Evolutionary conservation across 1,284 basidiomycete species (phyloP).

Genomic region (Irpex sp.): DNA sequence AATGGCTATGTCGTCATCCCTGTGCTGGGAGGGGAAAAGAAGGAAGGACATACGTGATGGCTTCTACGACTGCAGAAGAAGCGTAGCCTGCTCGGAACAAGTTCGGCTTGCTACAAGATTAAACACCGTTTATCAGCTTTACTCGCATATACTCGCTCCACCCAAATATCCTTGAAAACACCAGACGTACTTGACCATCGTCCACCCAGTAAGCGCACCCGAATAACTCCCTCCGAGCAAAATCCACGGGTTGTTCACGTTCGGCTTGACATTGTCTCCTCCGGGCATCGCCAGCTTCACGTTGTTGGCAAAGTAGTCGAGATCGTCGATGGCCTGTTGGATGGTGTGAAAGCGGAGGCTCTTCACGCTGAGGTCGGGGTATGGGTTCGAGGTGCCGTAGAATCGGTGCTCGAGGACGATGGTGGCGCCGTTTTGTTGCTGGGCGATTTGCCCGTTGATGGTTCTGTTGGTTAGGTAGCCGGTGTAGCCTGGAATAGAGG

Average conservation of each 20-base stretch:
- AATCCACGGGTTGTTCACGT: constrained; percentile 70
- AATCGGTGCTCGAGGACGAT: constrained; percentile 70
- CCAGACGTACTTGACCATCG: constrained; percentile 70
- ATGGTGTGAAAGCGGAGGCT: constrained; percentile 71
- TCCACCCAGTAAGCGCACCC: constrained; percentile 77
- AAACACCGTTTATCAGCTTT: constrained; percentile 3
- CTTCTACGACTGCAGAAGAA: constrained; percentile 79
- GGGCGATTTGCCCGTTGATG: constrained; percentile 72
- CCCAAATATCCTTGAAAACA: not conserved
- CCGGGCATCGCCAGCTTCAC: constrained; percentile 74
- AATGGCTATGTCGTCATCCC: no score
- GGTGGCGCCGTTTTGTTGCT: constrained; percentile 70
- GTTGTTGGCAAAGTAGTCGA: constrained; percentile 76
- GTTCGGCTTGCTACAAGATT: constrained; percentile 60
- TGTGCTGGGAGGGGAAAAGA: no score
- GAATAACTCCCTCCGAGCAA: constrained; percentile 79
- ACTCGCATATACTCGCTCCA: not conserved
- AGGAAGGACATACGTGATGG: constrained; percentile 55
- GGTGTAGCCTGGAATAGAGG: constrained; percentile 47
- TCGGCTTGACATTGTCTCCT: constrained; percentile 63
- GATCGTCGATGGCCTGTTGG: constrained; percentile 78
- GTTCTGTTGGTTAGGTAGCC: constrained; percentile 72
- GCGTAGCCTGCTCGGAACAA: constrained; percentile 77
- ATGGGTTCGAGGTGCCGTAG: constrained; percentile 65
- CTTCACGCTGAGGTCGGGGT: constrained; percentile 64